A percentile compares a stretch with the other conserved stretches of the same genome.
Evolutionary conservation across 192 early-diverging fungal species (phyloP).

Genomic region (Kappamyces sp.): DNA sequence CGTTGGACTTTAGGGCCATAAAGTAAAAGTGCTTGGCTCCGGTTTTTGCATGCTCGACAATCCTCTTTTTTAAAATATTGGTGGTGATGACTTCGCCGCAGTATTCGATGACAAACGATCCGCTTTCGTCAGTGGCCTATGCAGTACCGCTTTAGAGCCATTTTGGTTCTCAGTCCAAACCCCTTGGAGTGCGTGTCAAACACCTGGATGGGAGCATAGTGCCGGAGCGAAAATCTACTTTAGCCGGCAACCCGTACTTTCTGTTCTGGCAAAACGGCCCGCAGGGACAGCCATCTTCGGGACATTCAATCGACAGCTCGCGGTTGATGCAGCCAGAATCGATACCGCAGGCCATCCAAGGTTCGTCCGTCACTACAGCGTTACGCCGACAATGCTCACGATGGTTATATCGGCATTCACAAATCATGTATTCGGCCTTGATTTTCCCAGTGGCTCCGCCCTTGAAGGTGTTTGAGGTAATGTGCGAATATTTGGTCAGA

Average conservation of each 20-base stretch:
- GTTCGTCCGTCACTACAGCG: slow-evolving; percentile 28
- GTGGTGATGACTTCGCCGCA: slow-evolving; percentile 88
- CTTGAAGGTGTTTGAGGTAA: slow-evolving; percentile 63
- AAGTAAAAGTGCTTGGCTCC: slow-evolving; percentile 95
- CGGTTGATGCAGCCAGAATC: slow-evolving; percentile 86
- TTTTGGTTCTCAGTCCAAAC: slow-evolving; percentile 77
- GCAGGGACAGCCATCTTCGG: slow-evolving; percentile 77
- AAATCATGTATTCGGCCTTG: slow-evolving; percentile 67
- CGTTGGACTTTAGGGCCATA: slow-evolving; percentile 89
- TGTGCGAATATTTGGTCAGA: slow-evolving; percentile 57
- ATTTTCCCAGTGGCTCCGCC: slow-evolving; percentile 65
- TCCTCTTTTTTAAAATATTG: slow-evolving; percentile 75
- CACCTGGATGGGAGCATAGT: slow-evolving; percentile 82
- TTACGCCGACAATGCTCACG: slow-evolving; percentile 23
- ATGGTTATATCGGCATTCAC: slow-evolving; percentile 70
- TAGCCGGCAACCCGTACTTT: slow-evolving; percentile 36
- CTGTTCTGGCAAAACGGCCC: slow-evolving; percentile 86
- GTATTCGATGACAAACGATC: slow-evolving; percentile 94
- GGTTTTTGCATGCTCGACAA: slow-evolving; percentile 69
- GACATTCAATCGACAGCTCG: slow-evolving; percentile 86
- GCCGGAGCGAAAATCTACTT: slow-evolving; percentile 71
- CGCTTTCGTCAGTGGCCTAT: slow-evolving; percentile 35
- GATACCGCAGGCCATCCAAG: slow-evolving; percentile 79
- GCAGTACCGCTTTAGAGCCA: slow-evolving; percentile 53
- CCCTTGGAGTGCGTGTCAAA: slow-evolving; percentile 90